phyloP scores from a whole-genome alignment of 2,329 filamentous ascomycete genomes.

The Fusarium musae region DNA sequence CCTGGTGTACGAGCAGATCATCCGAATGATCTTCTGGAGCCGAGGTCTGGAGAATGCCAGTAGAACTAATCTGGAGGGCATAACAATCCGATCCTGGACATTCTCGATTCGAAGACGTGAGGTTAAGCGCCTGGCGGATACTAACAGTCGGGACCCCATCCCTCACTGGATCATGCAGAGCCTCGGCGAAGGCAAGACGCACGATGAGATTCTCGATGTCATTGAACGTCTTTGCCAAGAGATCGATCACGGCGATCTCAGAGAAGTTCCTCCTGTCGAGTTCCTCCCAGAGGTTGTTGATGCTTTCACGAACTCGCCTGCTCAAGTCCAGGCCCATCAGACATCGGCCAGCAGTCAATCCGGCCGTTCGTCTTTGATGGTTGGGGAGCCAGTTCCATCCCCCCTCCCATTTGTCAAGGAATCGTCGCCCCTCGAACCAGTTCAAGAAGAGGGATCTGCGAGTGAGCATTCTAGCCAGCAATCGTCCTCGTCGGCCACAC shows the following conservation, averaged over 20 bases:
- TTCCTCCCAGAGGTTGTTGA: slow-evolving; percentile 66
- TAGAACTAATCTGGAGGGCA: slow-evolving; percentile 44
- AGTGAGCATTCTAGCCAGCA: slow-evolving; percentile 23
- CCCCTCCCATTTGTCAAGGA: slow-evolving; percentile 39
- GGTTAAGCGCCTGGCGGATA: slow-evolving; percentile 62
- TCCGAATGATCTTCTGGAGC: slow-evolving; percentile 72
- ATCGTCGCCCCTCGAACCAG: slow-evolving; percentile 40
- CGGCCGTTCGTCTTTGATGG: slow-evolving; percentile 10
- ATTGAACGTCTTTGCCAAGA: slow-evolving; percentile 58
- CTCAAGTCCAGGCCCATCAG: slow-evolving; percentile 33
- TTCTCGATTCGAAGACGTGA: slow-evolving; percentile 73
- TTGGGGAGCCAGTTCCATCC: slow-evolving; percentile 36
- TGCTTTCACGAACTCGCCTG: slow-evolving; percentile 42
- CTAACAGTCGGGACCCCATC: slow-evolving; percentile 37
- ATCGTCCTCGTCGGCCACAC: slow-evolving; percentile 26
- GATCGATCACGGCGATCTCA: slow-evolving; percentile 55
- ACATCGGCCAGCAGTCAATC: slow-evolving; percentile 11
- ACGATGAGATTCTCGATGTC: slow-evolving; percentile 59
- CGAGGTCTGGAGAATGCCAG: slow-evolving; percentile 55
- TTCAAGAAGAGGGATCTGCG: slow-evolving; percentile 37
- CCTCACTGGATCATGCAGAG: slow-evolving; percentile 59
- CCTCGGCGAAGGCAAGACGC: slow-evolving; percentile 60
- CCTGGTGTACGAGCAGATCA: slow-evolving; percentile 71
- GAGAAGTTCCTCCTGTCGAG: slow-evolving; percentile 67
- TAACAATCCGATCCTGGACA: slow-evolving; percentile 62